Base-by-base conservation (phyloP, 495 filamentous ascomycete species). In the Copromyces sp. region DNA sequence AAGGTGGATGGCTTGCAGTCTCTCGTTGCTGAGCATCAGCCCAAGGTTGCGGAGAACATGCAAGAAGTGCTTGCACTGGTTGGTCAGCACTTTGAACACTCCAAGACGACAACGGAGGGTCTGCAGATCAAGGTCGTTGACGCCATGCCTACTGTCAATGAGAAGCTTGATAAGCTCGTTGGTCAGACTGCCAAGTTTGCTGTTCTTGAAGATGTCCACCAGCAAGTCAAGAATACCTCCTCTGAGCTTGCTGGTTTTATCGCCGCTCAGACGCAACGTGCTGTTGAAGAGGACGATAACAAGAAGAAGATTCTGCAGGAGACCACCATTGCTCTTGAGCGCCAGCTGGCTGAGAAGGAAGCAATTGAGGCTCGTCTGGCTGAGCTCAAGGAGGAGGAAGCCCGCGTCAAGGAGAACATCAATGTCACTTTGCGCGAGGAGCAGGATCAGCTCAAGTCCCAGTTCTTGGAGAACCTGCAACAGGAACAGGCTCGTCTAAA, bases 221-320 rank as follows among this genome's bases (percentile, higher is more conserved):
- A 91, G 76, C 91, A 97, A 74, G 94, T 99, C 59, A 90, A 92
- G 79, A 84, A 89, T 61, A 97, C 93, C n/a, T 91, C 95, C 0
- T 89, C 89, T 32, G 92, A 93, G 77, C 90, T 99, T 75, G 90
- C 90, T n/a, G 89, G 90, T 47, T 97, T 98, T 82, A 88, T 98
- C 44, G 86, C 89, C 11, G 86, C 87, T 3, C 95, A 98, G 78
- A 93, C 92, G 20, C 87, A 89, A 69, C 87, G 92, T 12, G 90
- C 95, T 41, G 87, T 90, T 2, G 90, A 95, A 74, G 92, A 94
- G 68, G 89, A 91, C 68, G 92, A 95, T 74, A 88, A 89, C 39
- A 92, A 90, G 74, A 93, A 93, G 70, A 91, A 88, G 75, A 91
- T 92, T 40, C 91, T 94, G 3, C 91, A 95, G 75, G 93, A 97